phyloP scores from a whole-genome alignment of 2,329 filamentous ascomycete species.

The Hymenoscyphus repandus region DNA sequence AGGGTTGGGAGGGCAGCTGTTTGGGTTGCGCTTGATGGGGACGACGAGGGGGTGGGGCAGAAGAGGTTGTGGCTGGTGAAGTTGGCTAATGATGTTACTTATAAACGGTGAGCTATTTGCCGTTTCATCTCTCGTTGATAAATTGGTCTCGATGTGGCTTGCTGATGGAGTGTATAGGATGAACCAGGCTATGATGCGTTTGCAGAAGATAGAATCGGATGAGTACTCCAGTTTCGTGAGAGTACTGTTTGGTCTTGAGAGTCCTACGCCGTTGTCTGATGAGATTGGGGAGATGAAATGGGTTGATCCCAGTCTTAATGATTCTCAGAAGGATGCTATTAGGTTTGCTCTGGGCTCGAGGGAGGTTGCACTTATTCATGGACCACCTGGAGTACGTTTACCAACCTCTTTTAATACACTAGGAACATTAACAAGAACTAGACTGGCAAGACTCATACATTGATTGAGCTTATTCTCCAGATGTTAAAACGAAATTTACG shows the following conservation, averaged over 20 bases:
- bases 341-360: constrained; percentile 77
- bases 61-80: constrained; percentile 58
- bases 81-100: constrained; percentile 64
- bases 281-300: constrained; percentile 46
- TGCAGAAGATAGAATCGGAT: constrained; percentile 52
- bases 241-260: constrained; percentile 56
- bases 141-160: not conserved
- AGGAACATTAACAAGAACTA: constrained; percentile 26
- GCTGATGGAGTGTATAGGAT: constrained; percentile 41
- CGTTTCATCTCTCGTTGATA: not conserved
- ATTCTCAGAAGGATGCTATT: constrained; percentile 63
- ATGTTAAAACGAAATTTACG: constrained; percentile 68
- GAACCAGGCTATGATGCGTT: constrained; percentile 55
- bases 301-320: constrained; percentile 58
- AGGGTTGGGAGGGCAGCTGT: constrained; percentile 54
- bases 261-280: constrained; percentile 45
- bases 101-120: constrained; percentile 34
- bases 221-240: constrained; percentile 56
- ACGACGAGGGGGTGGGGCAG: constrained; percentile 37
- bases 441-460: constrained; percentile 94
- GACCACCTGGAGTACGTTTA: constrained; percentile 69
- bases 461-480: constrained; percentile 94
- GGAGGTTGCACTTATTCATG: constrained; percentile 87
- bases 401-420: no score
- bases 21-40: constrained; percentile 65